Evolutionary conservation across 2,329 filamentous ascomycete genomes (phyloP), one percentile per base, ranked within the genome.

Genomic region (Exophiala aquamarina): DNA sequence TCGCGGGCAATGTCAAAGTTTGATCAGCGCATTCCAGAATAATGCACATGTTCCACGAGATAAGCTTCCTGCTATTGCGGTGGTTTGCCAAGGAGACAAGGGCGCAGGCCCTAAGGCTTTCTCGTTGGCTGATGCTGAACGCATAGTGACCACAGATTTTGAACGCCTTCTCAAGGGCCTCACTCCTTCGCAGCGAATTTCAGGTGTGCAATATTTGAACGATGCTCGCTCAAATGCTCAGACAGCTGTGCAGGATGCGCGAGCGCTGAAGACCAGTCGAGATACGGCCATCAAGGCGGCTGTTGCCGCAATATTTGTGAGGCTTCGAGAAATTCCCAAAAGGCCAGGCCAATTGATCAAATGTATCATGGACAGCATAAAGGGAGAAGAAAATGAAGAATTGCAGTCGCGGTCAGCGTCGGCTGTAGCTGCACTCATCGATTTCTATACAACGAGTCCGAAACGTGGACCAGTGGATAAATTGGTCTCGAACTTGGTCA

Each of bases 291-390:
- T 98, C 65, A 85, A 84, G 64, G 89, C 93, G 13, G 87, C 89
- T 5, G 88, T 90, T 15, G 89, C 92, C 9, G 89, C 88, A 55
- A 91, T 91, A 9, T 72, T 97, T 47, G 87, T 98, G 39, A 86
- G 90, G n/a, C 84, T 97, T 70, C 82, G 84, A 48, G 78, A 87
- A 21, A 78, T 96, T 8, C 92, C 94, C 0, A 97, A 95, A 79
- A 97, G 95, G 65, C 90, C 92, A 8, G 90, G 89, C 52, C 81
- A 85, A 14, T 82, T 95, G 10, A 98, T 98, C 70, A 96, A 95
- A 70, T 89, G 84, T 2, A 87, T 98, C 68, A 98, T 98, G 93
- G 93, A 98, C 66, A 97, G 92, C 61, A 81, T 98, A 63, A 98
- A 97, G 70, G 84, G 83, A 29, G 94, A 98, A 64, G 93, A 96